Base-by-base conservation (phyloP, 2,329 filamentous ascomycete species). In the Xylariaceae sp. region DNA sequence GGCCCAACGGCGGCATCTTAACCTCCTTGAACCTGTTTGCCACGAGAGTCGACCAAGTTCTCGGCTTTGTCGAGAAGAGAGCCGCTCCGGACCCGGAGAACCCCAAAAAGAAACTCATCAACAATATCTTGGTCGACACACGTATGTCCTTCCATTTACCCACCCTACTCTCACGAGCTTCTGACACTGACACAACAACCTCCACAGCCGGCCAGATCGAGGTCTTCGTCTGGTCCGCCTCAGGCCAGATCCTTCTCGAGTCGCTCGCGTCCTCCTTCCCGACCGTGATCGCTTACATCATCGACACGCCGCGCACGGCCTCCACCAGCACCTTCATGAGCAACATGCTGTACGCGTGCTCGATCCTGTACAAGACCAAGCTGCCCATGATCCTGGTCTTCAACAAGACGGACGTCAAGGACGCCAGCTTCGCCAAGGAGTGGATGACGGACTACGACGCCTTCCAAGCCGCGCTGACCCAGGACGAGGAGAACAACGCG, bases 381-480 rank as follows among this genome's bases (percentile, higher is more conserved):
- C 74, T 98, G 0, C 93, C 93, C 18, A 98, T 98, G 93, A 94
- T 98, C 40, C 71, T 98, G 7, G 93, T 98, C 9, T 97, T 98
- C 75, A 98, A 98, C 74, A 98, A 98, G 72, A 96, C 90, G 0
- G 93, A 98, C 58, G 89, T 95, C 32, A 89, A 95, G 63, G 86
- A 94, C 57, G 88, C 89, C 0, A 78, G 79, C 19, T 95, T 95
- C 58, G 93, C 90, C 1, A 93, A 91, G 68, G 89, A 97, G 61
- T 98, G 94, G 93, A 98, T 98, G 93, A 95, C 90, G 4, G 91
- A 98, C 64, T 98, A 96, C 58, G 93, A 98, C 52, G 82, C 87
- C 1, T 98, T 98, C 68, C 93, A 97, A 62, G 80, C 80, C 13
- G 91, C 94, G 1, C 72, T 98, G 34, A 78, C 80, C 37, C 71